Percentiles rank a stretch among this genome's conserved stretches.
Evolutionary conservation across 1,139 yeast genomes (phyloP).

Genomic region (Trichomonascaceae sp.): DNA sequence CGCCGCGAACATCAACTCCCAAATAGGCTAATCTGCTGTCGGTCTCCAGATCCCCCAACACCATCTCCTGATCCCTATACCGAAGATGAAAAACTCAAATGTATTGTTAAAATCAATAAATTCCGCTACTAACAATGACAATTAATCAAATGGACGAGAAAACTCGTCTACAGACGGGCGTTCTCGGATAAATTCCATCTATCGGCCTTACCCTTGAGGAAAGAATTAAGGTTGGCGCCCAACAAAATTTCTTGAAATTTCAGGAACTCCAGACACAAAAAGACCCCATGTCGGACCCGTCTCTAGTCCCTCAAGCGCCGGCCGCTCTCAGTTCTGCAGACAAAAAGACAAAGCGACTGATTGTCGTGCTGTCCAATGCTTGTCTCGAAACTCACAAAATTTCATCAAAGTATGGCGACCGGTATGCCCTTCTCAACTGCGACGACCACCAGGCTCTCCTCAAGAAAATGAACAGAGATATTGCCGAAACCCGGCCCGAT

Average conservation of each 20-base stretch:
- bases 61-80: too few relatives aligned
- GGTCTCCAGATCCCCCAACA: too few relatives aligned
- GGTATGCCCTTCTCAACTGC: slow-evolving; percentile 85
- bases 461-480: slow-evolving; percentile 92
- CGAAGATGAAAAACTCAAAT: too few relatives aligned
- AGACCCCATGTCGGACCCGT: slow-evolving; percentile 5
- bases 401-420: slow-evolving; percentile 75
- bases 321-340: slow-evolving; percentile 69
- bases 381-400: slow-evolving; percentile 90
- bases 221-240: neutral
- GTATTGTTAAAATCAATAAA: too few relatives aligned
- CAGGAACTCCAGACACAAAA: neutral
- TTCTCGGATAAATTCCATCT: too few relatives aligned
- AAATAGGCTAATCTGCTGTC: too few relatives aligned
- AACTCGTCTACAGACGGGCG: too few relatives aligned
- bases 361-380: slow-evolving; percentile 89
- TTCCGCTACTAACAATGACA: too few relatives aligned
- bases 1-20: too few relatives aligned
- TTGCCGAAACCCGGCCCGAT: slow-evolving; percentile 96
- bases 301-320: slow-evolving; percentile 73
- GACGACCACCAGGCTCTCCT: slow-evolving; percentile 96
- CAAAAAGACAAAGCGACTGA: slow-evolving; percentile 68
- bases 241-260: neutral
- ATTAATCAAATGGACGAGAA: too few relatives aligned
- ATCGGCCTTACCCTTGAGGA: too few relatives aligned